Evolutionary conservation across 2,329 filamentous ascomycete genomes (phyloP).

Genomic region (Cladobotryum protrusum): DNA sequence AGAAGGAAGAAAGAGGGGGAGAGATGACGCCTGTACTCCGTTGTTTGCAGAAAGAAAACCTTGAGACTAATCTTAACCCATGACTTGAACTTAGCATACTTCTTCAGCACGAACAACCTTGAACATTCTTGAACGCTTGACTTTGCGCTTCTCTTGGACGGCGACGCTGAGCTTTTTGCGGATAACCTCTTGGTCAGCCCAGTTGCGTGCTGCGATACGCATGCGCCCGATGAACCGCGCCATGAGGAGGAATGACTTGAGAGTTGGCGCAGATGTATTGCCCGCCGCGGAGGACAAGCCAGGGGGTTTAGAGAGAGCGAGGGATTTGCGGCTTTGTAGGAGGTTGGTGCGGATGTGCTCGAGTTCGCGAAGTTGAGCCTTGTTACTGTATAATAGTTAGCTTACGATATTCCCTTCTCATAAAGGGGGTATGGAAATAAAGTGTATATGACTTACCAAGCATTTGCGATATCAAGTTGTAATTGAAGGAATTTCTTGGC

Average conservation of each 20-base stretch:
- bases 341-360: constrained; percentile 61
- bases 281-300: constrained; percentile 8
- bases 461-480: constrained; percentile 75
- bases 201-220: constrained; percentile 41
- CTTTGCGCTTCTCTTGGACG: constrained; percentile 40
- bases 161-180: constrained; percentile 43
- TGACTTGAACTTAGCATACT: background rate
- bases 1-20: background rate
- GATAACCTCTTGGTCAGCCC: constrained; percentile 47
- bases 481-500: constrained; percentile 79
- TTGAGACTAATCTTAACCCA: too few relatives aligned
- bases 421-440: background rate
- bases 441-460: constrained; percentile 64
- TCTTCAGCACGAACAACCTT: constrained; percentile 37
- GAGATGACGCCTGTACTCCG: background rate
- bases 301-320: constrained; percentile 23
- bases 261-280: constrained; percentile 22
- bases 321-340: constrained; percentile 33
- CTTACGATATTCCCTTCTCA: background rate
- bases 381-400: constrained; percentile 61
- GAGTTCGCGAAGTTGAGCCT: constrained; percentile 81
- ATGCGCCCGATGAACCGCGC: constrained; percentile 49
- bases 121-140: constrained; percentile 36
- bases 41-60: background rate
- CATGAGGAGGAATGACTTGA: constrained; percentile 41